A percentile compares a stretch with the other conserved stretches of the same genome.
Evolutionary conservation across 345 rosid species (phyloP).

Genomic region (Fremontodendron californicum): DNA sequence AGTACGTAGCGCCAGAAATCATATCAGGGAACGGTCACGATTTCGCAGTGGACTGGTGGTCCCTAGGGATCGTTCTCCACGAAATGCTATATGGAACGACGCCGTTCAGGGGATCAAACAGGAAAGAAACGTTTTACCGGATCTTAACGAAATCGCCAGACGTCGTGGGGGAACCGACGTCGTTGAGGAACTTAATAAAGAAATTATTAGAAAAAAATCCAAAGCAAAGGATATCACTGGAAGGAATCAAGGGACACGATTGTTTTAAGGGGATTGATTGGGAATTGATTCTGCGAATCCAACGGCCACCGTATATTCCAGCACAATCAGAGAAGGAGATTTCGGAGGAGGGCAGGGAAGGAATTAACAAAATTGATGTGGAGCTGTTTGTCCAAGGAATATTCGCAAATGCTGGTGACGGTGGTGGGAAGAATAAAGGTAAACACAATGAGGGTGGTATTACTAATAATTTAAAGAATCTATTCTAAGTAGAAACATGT

Average conservation of each 20-base stretch:
- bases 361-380: slow-evolving; percentile 38
- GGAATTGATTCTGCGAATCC: slow-evolving; percentile 41
- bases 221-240: slow-evolving; percentile 44
- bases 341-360: slow-evolving; percentile 16
- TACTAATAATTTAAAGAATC: not conserved
- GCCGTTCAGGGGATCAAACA: slow-evolving; percentile 62
- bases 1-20: slow-evolving; percentile 84
- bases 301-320: slow-evolving; percentile 75
- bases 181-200: slow-evolving; percentile 60
- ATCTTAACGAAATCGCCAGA: slow-evolving; percentile 51
- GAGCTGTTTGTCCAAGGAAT: slow-evolving; percentile 59
- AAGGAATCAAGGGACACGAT: slow-evolving; percentile 61
- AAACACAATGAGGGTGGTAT: not conserved
- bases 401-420: slow-evolving; percentile 16
- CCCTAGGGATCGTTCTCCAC: slow-evolving; percentile 70
- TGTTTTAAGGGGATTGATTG: slow-evolving; percentile 59
- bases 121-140: slow-evolving; percentile 66
- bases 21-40: slow-evolving; percentile 72
- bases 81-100: slow-evolving; percentile 87
- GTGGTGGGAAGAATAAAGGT: not conserved
- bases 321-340: slow-evolving; percentile 6
- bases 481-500: no score
- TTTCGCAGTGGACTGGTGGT: slow-evolving; percentile 89
- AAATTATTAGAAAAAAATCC: slow-evolving; percentile 64
- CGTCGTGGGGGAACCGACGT: slow-evolving; percentile 60